Evolutionary conservation across 257 asterid species (phyloP), one percentile per base, ranked within the genome.

Genomic region (Primulina tabacum): DNA sequence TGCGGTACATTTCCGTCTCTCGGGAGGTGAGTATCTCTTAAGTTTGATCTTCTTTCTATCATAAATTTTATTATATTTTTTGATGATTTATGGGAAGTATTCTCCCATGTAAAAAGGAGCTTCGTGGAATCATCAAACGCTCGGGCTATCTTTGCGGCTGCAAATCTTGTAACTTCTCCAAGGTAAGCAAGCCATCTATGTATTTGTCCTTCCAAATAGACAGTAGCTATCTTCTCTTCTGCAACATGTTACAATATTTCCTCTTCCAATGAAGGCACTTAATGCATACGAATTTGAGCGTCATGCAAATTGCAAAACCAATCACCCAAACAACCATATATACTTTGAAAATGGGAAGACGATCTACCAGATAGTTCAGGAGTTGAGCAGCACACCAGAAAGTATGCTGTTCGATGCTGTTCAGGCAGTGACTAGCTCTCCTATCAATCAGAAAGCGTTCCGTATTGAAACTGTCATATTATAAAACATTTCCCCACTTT

Each of bases 81-180:
- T 21, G 12, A 32, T 64, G 62, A 55, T 52, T 77, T 43, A 66
- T 40, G 16, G 58, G 18, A 43, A 29, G 26, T 60, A 30, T 35
- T 38, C 37, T 43, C 61, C 26, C 18, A 52, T 61, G 57, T 34
- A 17, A 32, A 56, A 61, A 82, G 88, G 83, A 79, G 78, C 88
- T 81, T 65, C 75, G 66, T 53, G 90, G 87, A 60, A 67, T 74
- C 62, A 86, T 86, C 67, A 71, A 81, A 72, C 88, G 90, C 34
- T 71, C 86, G 5, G 84, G 88, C 60, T 86, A 83, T 77, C 85
- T 81, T 24, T 86, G 88, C 6, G 82, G 88, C 18, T 86, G 90
- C 69, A 77, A 81, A 52, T 40, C 82, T 37, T 86, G 92, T 63
- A 73, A 79, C 63, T 82, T 65, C 65, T 67, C 84, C 17, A 84